Conservation (phyloP, 1,284 basidiomycete genomes). For the Wolfiporia cocos region DNA sequence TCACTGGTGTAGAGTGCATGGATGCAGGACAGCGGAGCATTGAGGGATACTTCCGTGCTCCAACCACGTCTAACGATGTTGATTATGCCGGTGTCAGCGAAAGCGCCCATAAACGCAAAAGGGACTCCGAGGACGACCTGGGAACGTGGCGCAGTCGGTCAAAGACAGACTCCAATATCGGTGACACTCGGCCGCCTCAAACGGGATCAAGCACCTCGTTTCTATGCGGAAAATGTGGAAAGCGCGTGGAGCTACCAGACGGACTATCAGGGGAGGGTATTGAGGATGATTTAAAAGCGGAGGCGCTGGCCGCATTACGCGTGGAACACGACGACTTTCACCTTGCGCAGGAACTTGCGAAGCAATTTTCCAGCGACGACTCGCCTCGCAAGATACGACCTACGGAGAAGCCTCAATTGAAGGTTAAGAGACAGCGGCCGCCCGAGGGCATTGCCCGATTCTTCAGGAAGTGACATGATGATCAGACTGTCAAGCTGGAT, state of each 20-base stretch:
- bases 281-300: conserved; percentile 23
- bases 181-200: no score
- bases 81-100: neutral
- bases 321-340: conserved; percentile 86
- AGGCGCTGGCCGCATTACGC: conserved; percentile 42
- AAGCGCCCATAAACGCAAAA: conserved; percentile 3
- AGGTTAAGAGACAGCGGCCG: conserved; percentile 31
- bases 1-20: conserved; percentile 76
- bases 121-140: conserved; percentile 2
- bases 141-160: neutral
- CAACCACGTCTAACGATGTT: conserved; percentile 21
- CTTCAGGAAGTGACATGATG: conserved; percentile 45
- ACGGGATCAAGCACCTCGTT: conserved; percentile 32
- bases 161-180: neutral
- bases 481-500: no score
- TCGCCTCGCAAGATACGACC: conserved; percentile 13
- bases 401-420: conserved; percentile 12
- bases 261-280: conserved; percentile 16
- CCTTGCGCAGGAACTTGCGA: conserved; percentile 70
- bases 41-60: conserved; percentile 69
- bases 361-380: conserved; percentile 12
- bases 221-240: conserved; percentile 49
- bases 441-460: conserved; percentile 71
- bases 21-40: conserved; percentile 85
- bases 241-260: conserved; percentile 31